Conservation (phyloP, 345 rosid species). For the Citrus australasica region DNA sequence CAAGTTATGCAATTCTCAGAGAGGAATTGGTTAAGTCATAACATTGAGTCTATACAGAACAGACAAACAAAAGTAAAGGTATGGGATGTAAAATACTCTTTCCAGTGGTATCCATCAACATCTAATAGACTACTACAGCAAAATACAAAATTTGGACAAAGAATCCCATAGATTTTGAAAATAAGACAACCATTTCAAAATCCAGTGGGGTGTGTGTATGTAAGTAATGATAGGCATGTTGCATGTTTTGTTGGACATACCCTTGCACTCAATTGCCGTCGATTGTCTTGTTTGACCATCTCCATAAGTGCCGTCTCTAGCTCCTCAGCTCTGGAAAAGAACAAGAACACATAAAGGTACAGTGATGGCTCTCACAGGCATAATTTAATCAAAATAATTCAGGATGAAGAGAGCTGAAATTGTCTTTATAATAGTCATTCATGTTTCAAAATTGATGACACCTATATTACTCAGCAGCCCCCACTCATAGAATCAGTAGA, state of each 20-base stretch:
- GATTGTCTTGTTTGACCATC: conserved; percentile 87
- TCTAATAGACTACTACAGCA: background rate
- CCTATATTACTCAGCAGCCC: background rate
- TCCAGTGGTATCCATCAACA: background rate
- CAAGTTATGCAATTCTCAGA: background rate
- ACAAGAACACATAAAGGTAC: conserved; percentile 9
- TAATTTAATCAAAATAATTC: conserved; percentile 5
- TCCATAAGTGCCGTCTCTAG: conserved; percentile 92
- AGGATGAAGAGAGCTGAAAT: background rate
- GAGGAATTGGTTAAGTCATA: background rate
- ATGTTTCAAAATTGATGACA: conserved; percentile 10
- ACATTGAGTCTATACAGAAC: background rate
- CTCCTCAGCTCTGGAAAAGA: conserved; percentile 81
- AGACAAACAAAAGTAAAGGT: background rate
- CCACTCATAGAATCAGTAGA: background rate
- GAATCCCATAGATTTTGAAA: background rate
- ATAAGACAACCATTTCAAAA: background rate
- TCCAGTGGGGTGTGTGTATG: background rate
- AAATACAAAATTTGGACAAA: background rate
- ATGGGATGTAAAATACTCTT: background rate
- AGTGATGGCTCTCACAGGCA: background rate
- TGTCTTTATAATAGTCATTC: conserved; percentile 5
- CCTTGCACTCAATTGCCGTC: conserved; percentile 69
- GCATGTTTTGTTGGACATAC: conserved; percentile 30
- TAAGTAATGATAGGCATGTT: background rate